Base-by-base conservation (phyloP, 768 basidiomycete genomes). In the Tricholomella constricta region DNA sequence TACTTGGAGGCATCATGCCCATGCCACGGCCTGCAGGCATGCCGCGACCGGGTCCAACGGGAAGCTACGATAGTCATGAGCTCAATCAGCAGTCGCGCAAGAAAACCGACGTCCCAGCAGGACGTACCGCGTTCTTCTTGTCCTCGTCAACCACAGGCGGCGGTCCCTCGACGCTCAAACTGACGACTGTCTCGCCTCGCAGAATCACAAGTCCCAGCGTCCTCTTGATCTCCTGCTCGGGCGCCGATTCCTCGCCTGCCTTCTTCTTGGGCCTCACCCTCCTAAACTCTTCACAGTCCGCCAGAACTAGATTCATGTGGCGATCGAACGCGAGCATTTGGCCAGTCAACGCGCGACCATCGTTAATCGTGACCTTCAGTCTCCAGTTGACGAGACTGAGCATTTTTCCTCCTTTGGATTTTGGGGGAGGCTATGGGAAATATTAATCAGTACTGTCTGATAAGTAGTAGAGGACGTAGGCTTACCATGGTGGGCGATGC, bases 311-410 rank as follows among this genome's bases (percentile, higher is more conserved):
- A 75, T 99, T 99, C 97, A 98, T 99, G 74, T 99, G 97, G 66
- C 91, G 88, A 77, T 99, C 97, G 70, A 98, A 99, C 47, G 97
- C 97, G 70, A 99, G 89, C 92, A 98, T 97, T 76, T 98, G 97
- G 36, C 97, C 97, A 41, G 91, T 93, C 63, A 98, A 77, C 51
- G 90, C 84, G 70, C 97, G 91, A 55, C 94, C 94, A 72, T 99
- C 97, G 86, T 88, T 97, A 73, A 98, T 87, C 54, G 94, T 97
- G 54, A 98, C 87, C 75, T 91, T 95, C 61, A 99, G 83, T 72
- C 96, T 81, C 91, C 96, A 98, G 76, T 98, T 94, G 79, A 99
- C 85, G 76, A 98, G 88, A 70, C 87, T 75, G 69, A 96, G 87
- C 94, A 99, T 97, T 81, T 95, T 94, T 70, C 95, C 94, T 68